Percentiles rank a stretch among this genome's conserved stretches.
These are phyloP conservation scores for Wallacemonas sp. DNA, from an alignment of 208 protist species.

Conservation along the genomic window DNA sequence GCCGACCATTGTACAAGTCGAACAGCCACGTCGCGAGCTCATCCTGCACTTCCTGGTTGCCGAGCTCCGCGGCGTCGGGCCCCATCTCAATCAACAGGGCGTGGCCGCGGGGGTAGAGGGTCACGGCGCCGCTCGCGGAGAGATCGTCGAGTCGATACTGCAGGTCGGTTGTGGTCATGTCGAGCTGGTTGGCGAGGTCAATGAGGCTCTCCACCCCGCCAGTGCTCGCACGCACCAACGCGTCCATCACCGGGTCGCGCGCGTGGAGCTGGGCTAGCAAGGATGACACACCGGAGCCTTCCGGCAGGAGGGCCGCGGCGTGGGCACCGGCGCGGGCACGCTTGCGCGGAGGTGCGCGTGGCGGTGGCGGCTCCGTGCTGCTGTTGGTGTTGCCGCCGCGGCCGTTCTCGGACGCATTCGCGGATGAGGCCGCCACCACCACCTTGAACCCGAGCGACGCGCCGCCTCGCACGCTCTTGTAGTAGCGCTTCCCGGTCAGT, in stretches of 20 bases:
- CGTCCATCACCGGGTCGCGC: constrained; percentile 61
- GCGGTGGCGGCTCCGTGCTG: too few relatives aligned
- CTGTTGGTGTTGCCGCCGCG: too few relatives aligned
- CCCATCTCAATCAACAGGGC: constrained; percentile 33
- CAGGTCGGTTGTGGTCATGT: constrained; percentile 60
- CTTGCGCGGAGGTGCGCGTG: constrained; percentile 23
- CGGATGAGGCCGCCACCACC: not conserved
- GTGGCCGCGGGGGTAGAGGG: constrained; percentile 22
- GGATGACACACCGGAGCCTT: constrained; percentile 36
- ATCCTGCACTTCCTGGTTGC: constrained; percentile 29
- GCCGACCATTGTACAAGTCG: constrained; percentile 31
- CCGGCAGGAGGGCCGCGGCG: not conserved
- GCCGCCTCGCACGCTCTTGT: constrained; percentile 47
- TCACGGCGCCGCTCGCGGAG: constrained; percentile 29
- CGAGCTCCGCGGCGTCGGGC: constrained; percentile 32
- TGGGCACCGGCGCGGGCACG: constrained; percentile 17
- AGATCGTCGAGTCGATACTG: constrained; percentile 70
- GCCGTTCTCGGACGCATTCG: not conserved
- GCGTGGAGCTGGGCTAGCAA: constrained; percentile 68
- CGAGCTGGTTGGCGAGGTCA: constrained; percentile 54
- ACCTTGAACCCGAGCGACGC: constrained; percentile 55
- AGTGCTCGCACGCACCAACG: constrained; percentile 26
- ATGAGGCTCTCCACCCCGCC: constrained; percentile 52
- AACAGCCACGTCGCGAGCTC: constrained; percentile 30
- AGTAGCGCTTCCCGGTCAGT: constrained; percentile 21